A percentile compares a stretch with the other conserved stretches of the same genome.
Evolutionary conservation across 768 basidiomycete genomes (phyloP).

Genomic region (Tulasnella sp.): DNA sequence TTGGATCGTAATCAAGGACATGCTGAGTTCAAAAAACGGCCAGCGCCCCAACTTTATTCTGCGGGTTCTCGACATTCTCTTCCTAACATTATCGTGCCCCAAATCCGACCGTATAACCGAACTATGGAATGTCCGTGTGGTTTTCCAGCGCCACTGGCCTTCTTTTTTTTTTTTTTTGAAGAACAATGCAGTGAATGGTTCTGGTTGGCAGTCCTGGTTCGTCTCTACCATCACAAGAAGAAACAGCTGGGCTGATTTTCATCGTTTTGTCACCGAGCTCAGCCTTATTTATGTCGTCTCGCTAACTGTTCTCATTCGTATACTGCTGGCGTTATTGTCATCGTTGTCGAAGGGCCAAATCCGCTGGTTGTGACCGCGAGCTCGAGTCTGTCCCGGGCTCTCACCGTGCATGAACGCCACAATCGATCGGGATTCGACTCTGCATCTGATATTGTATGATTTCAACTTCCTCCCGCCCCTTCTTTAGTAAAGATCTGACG

Average conservation of each 20-base stretch:
- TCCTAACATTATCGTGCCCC: neutral
- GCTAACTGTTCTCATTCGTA: neutral
- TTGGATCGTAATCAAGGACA: neutral
- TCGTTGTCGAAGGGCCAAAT: neutral
- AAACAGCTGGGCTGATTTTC: neutral
- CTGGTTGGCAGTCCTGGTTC: neutral
- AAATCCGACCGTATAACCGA: neutral
- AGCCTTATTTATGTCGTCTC: neutral
- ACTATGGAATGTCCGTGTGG: slow-evolving; percentile 12
- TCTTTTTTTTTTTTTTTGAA: slow-evolving; percentile 5
- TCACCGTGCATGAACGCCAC: neutral
- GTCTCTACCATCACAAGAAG: neutral
- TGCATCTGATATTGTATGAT: slow-evolving; percentile 6
- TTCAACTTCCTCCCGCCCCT: neutral
- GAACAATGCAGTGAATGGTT: slow-evolving; percentile 10
- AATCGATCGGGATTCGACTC: neutral
- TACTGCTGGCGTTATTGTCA: neutral
- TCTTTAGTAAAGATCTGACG: neutral
- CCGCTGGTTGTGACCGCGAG: neutral
- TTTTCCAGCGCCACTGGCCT: slow-evolving; percentile 16
- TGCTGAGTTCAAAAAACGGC: neutral
- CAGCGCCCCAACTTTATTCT: neutral
- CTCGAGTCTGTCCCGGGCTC: neutral
- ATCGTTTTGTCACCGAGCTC: neutral
- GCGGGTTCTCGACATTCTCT: neutral